phyloP scores from a whole-genome alignment of 139 green algal species.

The Chlorella ohadii region DNA sequence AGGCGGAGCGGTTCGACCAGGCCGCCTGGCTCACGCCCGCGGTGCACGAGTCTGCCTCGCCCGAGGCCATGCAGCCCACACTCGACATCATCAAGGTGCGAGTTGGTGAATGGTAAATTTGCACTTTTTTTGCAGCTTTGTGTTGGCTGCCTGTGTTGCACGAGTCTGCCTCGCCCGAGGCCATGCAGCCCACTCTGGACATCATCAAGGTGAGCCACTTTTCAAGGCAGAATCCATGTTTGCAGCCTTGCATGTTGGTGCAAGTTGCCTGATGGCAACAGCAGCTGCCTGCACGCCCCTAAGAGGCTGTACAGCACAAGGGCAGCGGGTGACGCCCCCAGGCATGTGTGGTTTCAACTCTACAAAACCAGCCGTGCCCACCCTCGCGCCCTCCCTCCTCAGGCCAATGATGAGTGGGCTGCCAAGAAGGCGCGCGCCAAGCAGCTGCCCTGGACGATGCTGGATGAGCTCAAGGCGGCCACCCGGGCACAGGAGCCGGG shows the following conservation, averaged over 20 bases:
- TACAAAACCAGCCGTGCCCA: too few relatives aligned
- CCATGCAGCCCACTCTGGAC: slow-evolving; percentile 19
- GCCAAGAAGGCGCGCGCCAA: background rate
- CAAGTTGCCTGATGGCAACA: too few relatives aligned
- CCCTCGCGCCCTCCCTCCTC: background rate
- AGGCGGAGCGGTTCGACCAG: slow-evolving; percentile 8
- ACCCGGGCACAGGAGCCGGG: background rate
- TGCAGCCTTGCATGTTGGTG: too few relatives aligned
- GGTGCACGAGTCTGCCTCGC: slow-evolving; percentile 1
- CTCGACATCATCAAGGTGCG: slow-evolving; percentile 8
- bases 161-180: slow-evolving; percentile 6
- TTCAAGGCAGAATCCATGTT: too few relatives aligned
- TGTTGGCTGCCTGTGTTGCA: background rate
- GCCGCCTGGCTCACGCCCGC: background rate
- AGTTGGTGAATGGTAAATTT: too few relatives aligned
- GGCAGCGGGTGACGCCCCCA: too few relatives aligned
- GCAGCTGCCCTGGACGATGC: slow-evolving; percentile 17
- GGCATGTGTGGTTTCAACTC: too few relatives aligned
- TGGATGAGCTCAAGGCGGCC: slow-evolving; percentile 25
- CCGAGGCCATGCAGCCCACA: slow-evolving; percentile 22
- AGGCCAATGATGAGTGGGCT: background rate
- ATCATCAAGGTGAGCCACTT: too few relatives aligned
- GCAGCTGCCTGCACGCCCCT: too few relatives aligned
- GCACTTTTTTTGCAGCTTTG: too few relatives aligned
- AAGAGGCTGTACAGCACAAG: too few relatives aligned